A percentile compares a stretch with the other conserved stretches of the same genome.
Evolutionary conservation across 306 rosid genomes (phyloP).

Genomic region (Quercus rubra): DNA sequence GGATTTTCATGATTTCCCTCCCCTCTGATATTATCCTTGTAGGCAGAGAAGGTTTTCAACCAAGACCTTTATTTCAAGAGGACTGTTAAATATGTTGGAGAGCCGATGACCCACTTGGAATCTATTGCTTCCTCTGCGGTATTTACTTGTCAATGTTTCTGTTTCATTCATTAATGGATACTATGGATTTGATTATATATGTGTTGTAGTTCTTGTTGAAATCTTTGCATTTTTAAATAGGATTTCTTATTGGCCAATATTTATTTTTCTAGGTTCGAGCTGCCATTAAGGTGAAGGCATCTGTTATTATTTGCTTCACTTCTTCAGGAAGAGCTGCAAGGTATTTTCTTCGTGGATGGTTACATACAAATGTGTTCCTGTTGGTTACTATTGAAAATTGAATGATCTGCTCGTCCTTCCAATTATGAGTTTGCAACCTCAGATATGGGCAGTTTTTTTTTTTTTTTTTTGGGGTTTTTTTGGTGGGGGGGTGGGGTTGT

Average conservation of each 20-base stretch:
- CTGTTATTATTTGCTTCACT: constrained; percentile 90
- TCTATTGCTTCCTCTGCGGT: constrained; percentile 99
- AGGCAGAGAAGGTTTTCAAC: constrained; percentile 99
- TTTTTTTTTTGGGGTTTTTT: background rate
- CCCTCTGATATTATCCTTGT: constrained; percentile 23
- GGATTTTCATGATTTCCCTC: constrained; percentile 9
- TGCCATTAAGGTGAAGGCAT: constrained; percentile 98
- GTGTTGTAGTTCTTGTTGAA: constrained; percentile 8
- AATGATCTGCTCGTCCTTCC: background rate
- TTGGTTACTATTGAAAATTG: constrained; percentile 7
- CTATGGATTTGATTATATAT: background rate
- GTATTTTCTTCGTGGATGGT: constrained; percentile 29
- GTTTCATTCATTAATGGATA: background rate
- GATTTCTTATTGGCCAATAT: constrained; percentile 15
- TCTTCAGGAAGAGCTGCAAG: constrained; percentile 99
- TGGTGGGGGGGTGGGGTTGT: background rate
- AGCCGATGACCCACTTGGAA: constrained; percentile 98
- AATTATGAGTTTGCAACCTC: background rate
- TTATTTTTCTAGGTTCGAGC: constrained; percentile 75
- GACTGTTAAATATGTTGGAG: constrained; percentile 90
- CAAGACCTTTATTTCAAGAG: constrained; percentile 93
- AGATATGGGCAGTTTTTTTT: background rate
- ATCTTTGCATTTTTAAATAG: constrained; percentile 2
- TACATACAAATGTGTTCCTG: background rate
- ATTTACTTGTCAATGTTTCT: constrained; percentile 10